Evolutionary conservation across 2,329 filamentous ascomycete species (phyloP).

Genomic region (Pseudocercospora eumusae): DNA sequence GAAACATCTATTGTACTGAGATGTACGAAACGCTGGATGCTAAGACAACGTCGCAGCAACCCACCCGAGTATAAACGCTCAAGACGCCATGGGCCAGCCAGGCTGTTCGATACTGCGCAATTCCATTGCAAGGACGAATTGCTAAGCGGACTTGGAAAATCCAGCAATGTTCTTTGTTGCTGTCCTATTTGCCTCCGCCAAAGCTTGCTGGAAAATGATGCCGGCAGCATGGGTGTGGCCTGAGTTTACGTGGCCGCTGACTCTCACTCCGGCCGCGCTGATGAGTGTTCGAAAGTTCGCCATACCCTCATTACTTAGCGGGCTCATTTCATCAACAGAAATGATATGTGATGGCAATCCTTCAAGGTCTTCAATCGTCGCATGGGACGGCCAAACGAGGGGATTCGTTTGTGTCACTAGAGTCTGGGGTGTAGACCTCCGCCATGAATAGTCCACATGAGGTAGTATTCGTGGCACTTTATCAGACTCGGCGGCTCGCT

Average conservation of each 20-base stretch:
- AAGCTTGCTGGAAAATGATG: constrained; percentile 1
- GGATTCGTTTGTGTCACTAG: constrained; percentile 7
- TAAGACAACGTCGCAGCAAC: neutral
- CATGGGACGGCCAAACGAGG: constrained; percentile 35
- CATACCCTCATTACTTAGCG: constrained; percentile 35
- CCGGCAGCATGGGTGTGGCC: constrained; percentile 29
- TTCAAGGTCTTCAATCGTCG: constrained; percentile 28
- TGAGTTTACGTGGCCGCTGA: constrained; percentile 26
- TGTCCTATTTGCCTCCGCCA: constrained; percentile 1
- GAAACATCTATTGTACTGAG: neutral
- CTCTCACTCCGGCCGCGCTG: constrained; percentile 29
- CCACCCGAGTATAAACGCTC: neutral
- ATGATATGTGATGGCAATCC: constrained; percentile 34
- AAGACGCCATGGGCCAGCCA: neutral
- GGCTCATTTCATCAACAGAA: constrained; percentile 35
- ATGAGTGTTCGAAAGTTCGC: constrained; percentile 31
- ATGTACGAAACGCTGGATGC: neutral
- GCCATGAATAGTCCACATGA: constrained; percentile 11
- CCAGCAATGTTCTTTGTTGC: constrained; percentile 7
- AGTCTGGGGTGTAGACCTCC: neutral
- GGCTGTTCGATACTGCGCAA: neutral
- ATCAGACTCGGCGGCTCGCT: constrained; percentile 27
- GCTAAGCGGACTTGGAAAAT: neutral
- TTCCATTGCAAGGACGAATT: neutral
- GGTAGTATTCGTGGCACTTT: constrained; percentile 34